Evolutionary conservation across 768 basidiomycete genomes (phyloP).

Genomic region (Lanmaoa pseudosensibilis): DNA sequence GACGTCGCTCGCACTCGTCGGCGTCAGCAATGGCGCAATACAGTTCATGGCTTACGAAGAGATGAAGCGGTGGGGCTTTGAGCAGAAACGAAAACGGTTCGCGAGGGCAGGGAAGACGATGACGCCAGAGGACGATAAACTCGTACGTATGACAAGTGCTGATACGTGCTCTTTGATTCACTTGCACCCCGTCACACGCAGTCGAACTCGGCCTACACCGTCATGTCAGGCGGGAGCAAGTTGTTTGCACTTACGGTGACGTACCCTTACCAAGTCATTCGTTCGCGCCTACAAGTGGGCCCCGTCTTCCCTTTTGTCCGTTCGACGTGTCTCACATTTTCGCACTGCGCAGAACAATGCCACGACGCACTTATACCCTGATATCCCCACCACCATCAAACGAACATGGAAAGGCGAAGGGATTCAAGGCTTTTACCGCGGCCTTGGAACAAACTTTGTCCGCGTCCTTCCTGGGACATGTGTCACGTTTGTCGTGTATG

Average conservation of each 20-base stretch:
- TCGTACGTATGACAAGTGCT: slow-evolving; percentile 52
- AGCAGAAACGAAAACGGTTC: slow-evolving; percentile 66
- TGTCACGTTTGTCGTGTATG: slow-evolving; percentile 97
- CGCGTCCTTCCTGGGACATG: slow-evolving; percentile 96
- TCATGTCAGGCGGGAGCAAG: slow-evolving; percentile 92
- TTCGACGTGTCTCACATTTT: not conserved
- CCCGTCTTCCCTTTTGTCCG: not conserved
- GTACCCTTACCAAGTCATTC: slow-evolving; percentile 97
- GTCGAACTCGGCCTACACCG: slow-evolving; percentile 89
- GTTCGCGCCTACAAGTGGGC: slow-evolving; percentile 87
- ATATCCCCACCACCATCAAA: slow-evolving; percentile 76
- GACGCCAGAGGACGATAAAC: slow-evolving; percentile 75
- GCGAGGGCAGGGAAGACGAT: slow-evolving; percentile 61
- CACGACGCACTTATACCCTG: slow-evolving; percentile 68
- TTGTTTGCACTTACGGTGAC: slow-evolving; percentile 78
- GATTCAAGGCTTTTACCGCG: slow-evolving; percentile 86
- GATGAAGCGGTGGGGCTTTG: slow-evolving; percentile 89
- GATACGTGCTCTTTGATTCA: not conserved
- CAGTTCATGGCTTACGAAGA: slow-evolving; percentile 98
- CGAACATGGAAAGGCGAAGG: slow-evolving; percentile 85
- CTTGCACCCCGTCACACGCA: slow-evolving; percentile 30
- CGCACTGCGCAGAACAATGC: slow-evolving; percentile 56
- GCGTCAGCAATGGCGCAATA: slow-evolving; percentile 91
- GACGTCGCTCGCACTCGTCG: slow-evolving; percentile 83
- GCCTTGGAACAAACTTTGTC: slow-evolving; percentile 90